Conservation (phyloP, 208 protist genomes). For the Angomonas ambiguus region DNA sequence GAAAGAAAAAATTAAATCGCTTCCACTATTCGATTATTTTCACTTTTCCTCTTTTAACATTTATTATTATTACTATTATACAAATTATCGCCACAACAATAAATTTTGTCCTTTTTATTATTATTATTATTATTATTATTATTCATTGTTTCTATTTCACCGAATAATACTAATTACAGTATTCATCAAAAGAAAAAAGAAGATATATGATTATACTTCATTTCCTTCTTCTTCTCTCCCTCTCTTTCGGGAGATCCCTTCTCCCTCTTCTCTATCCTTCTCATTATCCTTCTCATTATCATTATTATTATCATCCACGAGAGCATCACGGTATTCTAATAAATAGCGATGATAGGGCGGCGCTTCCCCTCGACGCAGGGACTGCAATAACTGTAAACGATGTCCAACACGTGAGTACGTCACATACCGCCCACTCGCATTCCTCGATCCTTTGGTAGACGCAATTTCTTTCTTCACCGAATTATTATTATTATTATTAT, state of each 20-base stretch:
- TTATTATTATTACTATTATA: constrained; percentile 11
- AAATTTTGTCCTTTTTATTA: too few relatives aligned
- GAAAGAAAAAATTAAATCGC: neutral
- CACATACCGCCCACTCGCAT: neutral
- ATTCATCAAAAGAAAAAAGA: too few relatives aligned
- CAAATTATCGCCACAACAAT: too few relatives aligned
- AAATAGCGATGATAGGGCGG: neutral
- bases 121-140: constrained; percentile 3
- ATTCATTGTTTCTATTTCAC: constrained; percentile 1
- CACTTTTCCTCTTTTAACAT: constrained; percentile 5
- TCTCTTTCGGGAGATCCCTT: too few relatives aligned
- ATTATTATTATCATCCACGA: neutral
- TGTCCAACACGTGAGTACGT: neutral
- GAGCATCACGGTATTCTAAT: too few relatives aligned
- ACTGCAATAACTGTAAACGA: neutral
- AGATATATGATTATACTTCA: too few relatives aligned
- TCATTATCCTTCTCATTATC: too few relatives aligned
- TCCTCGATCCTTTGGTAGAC: neutral
- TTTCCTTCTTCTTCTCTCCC: too few relatives aligned
- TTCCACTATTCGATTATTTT: constrained; percentile 11
- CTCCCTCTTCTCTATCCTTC: too few relatives aligned
- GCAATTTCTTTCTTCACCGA: too few relatives aligned
- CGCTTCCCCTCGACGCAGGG: neutral
- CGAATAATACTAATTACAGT: too few relatives aligned
- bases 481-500: constrained; percentile 10